These are phyloP conservation scores for Paraurostyla sp. DNA, from an alignment of 73 alveolate species.

Conservation along the genomic window DNA sequence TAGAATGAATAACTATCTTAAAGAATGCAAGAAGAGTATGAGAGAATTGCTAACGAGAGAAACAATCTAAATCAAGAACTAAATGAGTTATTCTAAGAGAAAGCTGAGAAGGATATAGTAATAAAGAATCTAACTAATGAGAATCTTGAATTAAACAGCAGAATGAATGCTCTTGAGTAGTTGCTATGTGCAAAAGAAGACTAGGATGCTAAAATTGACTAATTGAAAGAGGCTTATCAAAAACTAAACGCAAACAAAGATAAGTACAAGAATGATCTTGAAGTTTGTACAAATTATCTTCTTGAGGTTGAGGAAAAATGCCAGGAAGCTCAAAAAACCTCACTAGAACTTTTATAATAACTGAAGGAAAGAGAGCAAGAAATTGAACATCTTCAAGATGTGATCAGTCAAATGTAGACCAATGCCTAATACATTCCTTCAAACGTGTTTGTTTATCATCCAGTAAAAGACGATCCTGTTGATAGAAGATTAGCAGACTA, in stretches of 20 bases:
- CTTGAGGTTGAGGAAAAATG: conserved; percentile 65
- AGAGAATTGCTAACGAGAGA: conserved; percentile 35
- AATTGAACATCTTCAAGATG: conserved; percentile 31
- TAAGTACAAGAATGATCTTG: conserved; percentile 55
- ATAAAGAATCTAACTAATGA: conserved; percentile 51
- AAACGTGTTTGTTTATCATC: conserved; percentile 58
- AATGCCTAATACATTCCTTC: conserved; percentile 18
- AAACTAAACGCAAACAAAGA: background rate
- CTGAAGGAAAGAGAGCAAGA: conserved; percentile 54
- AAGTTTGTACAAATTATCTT: conserved; percentile 55
- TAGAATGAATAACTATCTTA: background rate
- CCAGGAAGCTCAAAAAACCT: conserved; percentile 57
- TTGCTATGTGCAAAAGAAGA: conserved; percentile 65
- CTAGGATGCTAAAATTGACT: conserved; percentile 13
- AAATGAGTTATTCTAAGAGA: conserved; percentile 46
- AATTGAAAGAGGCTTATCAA: background rate
- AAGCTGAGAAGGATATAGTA: conserved; percentile 50
- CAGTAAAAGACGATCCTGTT: conserved; percentile 77
- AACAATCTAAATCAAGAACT: conserved; percentile 35
- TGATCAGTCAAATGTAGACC: background rate
- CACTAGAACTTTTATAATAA: conserved; percentile 34
- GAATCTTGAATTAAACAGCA: conserved; percentile 47
- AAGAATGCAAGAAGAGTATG: conserved; percentile 15
- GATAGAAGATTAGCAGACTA: conserved; percentile 71
- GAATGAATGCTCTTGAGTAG: conserved; percentile 59